phyloP scores from a whole-genome alignment of 2,329 filamentous ascomycete species.

The Ploettnerulaceae sp. region DNA sequence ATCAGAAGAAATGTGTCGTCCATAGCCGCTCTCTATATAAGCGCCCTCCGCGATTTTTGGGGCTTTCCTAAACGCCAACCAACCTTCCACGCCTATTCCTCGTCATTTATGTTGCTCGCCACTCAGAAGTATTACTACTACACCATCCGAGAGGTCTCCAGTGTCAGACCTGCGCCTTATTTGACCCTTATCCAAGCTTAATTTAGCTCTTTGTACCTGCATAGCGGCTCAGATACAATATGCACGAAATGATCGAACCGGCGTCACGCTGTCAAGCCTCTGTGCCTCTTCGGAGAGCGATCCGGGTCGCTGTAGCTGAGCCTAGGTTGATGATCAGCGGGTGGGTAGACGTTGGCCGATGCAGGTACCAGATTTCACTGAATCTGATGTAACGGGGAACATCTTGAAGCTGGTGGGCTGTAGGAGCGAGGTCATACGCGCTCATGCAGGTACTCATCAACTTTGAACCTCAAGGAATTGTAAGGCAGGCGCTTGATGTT shows the following conservation, averaged over 20 bases:
- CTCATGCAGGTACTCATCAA: constrained; percentile 24
- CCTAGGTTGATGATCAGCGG: constrained; percentile 10
- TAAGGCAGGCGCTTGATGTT: constrained; percentile 24
- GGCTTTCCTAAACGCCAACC: constrained; percentile 21
- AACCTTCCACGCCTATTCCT: constrained; percentile 10
- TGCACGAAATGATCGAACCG: constrained; percentile 16
- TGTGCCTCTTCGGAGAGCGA: constrained; percentile 17
- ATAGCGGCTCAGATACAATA: constrained; percentile 13
- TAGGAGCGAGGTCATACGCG: constrained; percentile 17
- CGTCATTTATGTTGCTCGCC: constrained; percentile 13
- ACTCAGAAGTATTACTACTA: constrained; percentile 18
- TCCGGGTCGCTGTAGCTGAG: constrained; percentile 8
- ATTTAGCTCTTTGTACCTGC: constrained; percentile 22
- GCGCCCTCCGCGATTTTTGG: constrained; percentile 18
- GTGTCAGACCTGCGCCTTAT: constrained; percentile 14
- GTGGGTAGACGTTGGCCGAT: constrained; percentile 9
- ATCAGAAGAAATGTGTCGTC: constrained; percentile 8
- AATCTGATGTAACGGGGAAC: constrained; percentile 1
- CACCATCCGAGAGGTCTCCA: constrained; percentile 18
- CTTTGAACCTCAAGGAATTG: constrained; percentile 14
- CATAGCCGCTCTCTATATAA: constrained; percentile 20
- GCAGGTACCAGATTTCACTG: constrained; percentile 7
- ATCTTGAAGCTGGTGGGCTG: constrained; percentile 23
- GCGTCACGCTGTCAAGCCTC: constrained; percentile 25
- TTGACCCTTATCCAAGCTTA: constrained; percentile 8